phyloP scores from a whole-genome alignment of 352 stramenopile species.

The Phytopythium cucurbitacearum region DNA sequence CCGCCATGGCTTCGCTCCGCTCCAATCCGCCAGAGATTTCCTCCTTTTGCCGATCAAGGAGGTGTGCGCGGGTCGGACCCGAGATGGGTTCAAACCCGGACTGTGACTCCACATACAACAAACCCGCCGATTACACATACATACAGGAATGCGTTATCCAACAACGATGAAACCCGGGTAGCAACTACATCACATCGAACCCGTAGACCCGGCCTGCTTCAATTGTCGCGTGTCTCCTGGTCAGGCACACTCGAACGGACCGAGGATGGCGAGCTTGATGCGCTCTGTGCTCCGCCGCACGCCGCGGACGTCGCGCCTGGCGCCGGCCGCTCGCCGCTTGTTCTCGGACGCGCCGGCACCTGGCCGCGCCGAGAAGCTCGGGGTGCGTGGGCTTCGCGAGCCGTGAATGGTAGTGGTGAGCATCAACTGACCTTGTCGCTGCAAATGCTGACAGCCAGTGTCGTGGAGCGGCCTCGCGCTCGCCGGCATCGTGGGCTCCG shows the following conservation, averaged over 20 bases:
- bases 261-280: constrained; percentile 26
- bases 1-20: constrained; percentile 25
- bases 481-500: constrained; percentile 59
- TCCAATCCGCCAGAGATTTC: neutral
- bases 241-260: neutral
- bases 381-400: constrained; percentile 27
- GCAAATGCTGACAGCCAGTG: constrained; percentile 45
- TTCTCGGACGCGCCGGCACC: constrained; percentile 29
- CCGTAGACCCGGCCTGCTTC: no score
- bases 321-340: constrained; percentile 15
- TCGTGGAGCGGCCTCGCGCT: constrained; percentile 83
- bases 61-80: neutral
- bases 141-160: no score
- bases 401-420: constrained; percentile 2
- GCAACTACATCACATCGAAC: no score
- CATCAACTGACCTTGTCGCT: constrained; percentile 4
- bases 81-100: no score
- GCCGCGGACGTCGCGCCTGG: neutral
- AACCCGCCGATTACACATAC: no score
- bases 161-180: no score
- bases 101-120: no score
- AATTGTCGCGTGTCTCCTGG: no score
- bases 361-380: constrained; percentile 56
- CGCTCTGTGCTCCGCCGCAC: constrained; percentile 14
- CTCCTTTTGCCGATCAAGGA: neutral